Percentiles rank a stretch among this genome's conserved stretches.
Evolutionary conservation across 495 filamentous ascomycete species (phyloP).

Genomic region (Aspergillus coremiiformis): DNA sequence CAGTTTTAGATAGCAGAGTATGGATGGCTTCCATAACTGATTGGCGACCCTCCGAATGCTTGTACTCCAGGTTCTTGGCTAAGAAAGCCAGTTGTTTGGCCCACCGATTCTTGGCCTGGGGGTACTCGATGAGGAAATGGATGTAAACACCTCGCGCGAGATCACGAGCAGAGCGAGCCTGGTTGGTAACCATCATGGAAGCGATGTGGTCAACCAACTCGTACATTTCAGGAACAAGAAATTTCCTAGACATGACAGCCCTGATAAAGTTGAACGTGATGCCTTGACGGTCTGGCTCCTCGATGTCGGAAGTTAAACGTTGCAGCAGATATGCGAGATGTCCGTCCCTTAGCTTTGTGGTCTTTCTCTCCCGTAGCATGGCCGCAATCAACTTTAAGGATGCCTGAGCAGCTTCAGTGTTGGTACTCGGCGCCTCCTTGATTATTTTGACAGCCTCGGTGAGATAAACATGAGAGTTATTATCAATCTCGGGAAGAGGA

Average conservation of each 20-base stretch:
- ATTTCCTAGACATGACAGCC: conserved; percentile 72
- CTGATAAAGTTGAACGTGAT: conserved; percentile 89
- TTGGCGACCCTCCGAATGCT: conserved; percentile 75
- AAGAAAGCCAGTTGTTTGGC: conserved; percentile 84
- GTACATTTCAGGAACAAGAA: conserved; percentile 82
- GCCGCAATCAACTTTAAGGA: conserved; percentile 80
- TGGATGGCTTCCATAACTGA: conserved; percentile 88
- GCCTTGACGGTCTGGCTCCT: conserved; percentile 84
- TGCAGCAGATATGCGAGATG: conserved; percentile 78
- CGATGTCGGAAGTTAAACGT: conserved; percentile 79
- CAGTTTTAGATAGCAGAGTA: conserved; percentile 72
- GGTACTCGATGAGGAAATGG: conserved; percentile 91
- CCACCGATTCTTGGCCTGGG: conserved; percentile 80
- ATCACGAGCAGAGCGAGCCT: conserved; percentile 76
- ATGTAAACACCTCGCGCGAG: conserved; percentile 82
- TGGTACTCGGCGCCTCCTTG: conserved; percentile 67
- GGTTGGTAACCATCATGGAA: conserved; percentile 93
- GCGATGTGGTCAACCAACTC: conserved; percentile 83
- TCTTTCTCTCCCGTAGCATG: conserved; percentile 72
- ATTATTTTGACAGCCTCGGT: conserved; percentile 74
- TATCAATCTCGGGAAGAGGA: conserved; percentile 61
- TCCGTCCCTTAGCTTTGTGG: conserved; percentile 66
- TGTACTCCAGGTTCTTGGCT: conserved; percentile 83
- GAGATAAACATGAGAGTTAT: conserved; percentile 67
- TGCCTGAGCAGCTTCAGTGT: conserved; percentile 73